Base-by-base conservation (phyloP, 768 basidiomycete genomes). In the Boletus rex-veris region DNA sequence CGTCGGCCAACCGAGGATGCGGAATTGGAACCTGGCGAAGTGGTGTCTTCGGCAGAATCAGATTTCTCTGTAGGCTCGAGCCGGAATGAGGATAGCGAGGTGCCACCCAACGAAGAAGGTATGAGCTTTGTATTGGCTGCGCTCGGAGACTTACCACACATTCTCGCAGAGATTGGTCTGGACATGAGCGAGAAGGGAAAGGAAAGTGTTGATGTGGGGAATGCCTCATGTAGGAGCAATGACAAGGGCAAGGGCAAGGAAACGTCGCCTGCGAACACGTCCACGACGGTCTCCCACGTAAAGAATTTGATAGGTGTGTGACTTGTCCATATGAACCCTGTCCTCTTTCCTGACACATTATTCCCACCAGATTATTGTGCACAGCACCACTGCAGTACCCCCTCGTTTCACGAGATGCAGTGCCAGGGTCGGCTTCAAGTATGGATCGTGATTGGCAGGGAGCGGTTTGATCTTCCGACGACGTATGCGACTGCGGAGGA, bases 381-480 rank as follows among this genome's bases (percentile, higher is more conserved):
- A 0, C 51, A 19, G 5, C 60, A 53, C 26, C 55, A 50, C 10
- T 48, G 55, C 33, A 58, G 66, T 4, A 58, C 45, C 10, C 78
- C 78, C 0, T 62, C 62, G 53, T 74, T 78, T 49, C 64, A 70
- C 42, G 58, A 73, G 45, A 64, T 69, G 57, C 50, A 52, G 33
- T 37, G 18, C 1, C 43, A 57, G 21, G 50, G 43, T 19, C 58
- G 48, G 12, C 74, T 71, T 49, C 74, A 71, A 33, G 77, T 77
- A 5, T 80, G 79, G 78, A 73, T 78, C n/a, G 67, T 76, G 52
- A 72, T 79, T 39, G 76, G 74, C 16, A 69, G 67, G 33, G 75
- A 76, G 42, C 71, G 73, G 21, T 71, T 75, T 43, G 77, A 79
- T 59, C 67, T 79, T n/a, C 77, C 70, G 14, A 68, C 67, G 43